These are phyloP conservation scores for Saccharomycodes ludwigii DNA, from an alignment of 805 yeast species.

Conservation along the genomic window DNA sequence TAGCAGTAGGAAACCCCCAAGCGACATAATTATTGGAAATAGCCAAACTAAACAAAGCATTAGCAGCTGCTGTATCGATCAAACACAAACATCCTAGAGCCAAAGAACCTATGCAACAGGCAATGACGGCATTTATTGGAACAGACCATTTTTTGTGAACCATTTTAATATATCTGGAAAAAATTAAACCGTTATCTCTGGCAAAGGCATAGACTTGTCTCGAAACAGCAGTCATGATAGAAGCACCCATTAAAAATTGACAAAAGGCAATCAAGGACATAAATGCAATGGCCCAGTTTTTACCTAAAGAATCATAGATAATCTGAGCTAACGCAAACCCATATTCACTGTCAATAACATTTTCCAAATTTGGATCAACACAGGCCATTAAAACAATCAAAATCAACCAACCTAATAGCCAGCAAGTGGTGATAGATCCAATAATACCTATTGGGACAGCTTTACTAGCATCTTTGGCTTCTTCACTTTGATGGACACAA, in stretches of 20 bases:
- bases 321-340: conserved; percentile 57
- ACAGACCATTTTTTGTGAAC: conserved; percentile 42
- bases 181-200: conserved; percentile 63
- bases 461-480: conserved; percentile 45
- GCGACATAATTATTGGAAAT: conserved; percentile 53
- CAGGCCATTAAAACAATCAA: conserved; percentile 43
- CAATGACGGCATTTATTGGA: conserved; percentile 49
- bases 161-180: conserved; percentile 37
- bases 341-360: conserved; percentile 29
- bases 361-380: conserved; percentile 29
- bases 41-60: conserved; percentile 54
- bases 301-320: conserved; percentile 47
- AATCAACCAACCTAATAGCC: conserved; percentile 44
- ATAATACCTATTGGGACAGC: conserved; percentile 55
- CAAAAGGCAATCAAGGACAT: conserved; percentile 46
- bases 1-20: conserved; percentile 48
- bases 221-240: conserved; percentile 44
- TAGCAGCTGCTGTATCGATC: conserved; percentile 48
- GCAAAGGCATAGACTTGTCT: conserved; percentile 65
- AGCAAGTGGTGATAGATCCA: conserved; percentile 43
- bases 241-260: conserved; percentile 56
- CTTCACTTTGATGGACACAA: conserved; percentile 62
- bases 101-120: conserved; percentile 38
- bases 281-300: conserved; percentile 51
- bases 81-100: conserved; percentile 45